Conservation (phyloP, 805 yeast genomes). For the Yarrowia phangngaensis region DNA sequence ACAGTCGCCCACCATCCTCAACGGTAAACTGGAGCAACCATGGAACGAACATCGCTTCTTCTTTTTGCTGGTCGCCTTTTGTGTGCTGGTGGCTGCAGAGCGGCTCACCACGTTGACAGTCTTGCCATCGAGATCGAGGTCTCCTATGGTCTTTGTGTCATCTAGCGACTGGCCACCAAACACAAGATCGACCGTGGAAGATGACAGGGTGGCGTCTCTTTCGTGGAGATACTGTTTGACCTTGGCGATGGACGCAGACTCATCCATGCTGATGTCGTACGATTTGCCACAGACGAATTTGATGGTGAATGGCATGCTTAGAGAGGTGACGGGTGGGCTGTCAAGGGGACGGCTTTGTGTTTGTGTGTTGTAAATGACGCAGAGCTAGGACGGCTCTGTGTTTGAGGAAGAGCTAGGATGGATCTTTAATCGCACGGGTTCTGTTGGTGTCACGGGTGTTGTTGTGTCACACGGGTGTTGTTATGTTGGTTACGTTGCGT, state of each 20-base stretch:
- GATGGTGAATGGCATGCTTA: conserved; percentile 22
- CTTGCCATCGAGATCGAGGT: conserved; percentile 29
- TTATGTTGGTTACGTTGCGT: too few species aligned
- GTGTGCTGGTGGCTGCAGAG: conserved; percentile 33
- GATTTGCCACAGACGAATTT: conserved; percentile 26
- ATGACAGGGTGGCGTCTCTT: conserved; percentile 35
- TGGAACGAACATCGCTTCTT: conserved; percentile 50
- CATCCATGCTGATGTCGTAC: conserved; percentile 30
- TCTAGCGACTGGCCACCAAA: conserved; percentile 36
- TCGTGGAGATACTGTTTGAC: conserved; percentile 37
- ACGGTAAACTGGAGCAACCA: conserved; percentile 60
- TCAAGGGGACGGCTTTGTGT: too few species aligned
- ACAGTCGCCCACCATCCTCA: conserved; percentile 73
- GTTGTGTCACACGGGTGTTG: too few species aligned
- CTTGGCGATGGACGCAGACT: conserved; percentile 37
- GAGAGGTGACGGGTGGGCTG: not conserved
- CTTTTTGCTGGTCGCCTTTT: conserved; percentile 35
- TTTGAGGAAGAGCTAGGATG: too few species aligned
- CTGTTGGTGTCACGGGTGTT: too few species aligned
- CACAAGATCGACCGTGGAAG: conserved; percentile 33
- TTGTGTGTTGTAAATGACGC: too few species aligned
- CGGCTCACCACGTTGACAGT: conserved; percentile 25
- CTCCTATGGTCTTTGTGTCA: conserved; percentile 36
- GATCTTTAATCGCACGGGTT: too few species aligned
- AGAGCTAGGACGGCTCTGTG: too few species aligned